Percentiles rank a stretch among this genome's conserved stretches.
Evolutionary conservation across 805 yeast species (phyloP).

Genomic region (Pichia paraexigua): DNA sequence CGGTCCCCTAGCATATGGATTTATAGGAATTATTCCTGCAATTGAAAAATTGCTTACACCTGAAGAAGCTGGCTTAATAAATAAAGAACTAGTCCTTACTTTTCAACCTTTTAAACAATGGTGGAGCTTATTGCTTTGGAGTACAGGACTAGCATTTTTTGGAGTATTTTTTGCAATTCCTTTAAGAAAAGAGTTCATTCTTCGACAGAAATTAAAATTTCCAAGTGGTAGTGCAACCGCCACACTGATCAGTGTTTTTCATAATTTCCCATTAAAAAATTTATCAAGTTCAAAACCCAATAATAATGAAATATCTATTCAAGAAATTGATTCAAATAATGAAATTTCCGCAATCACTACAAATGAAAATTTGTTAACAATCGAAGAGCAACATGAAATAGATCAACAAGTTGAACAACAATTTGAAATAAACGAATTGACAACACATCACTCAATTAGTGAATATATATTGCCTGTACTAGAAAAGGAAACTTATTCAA

Average conservation of each 20-base stretch:
- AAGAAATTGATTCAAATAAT: neutral
- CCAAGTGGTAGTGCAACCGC: slow-evolving; percentile 98
- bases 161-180: slow-evolving; percentile 96
- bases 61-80: slow-evolving; percentile 64
- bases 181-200: slow-evolving; percentile 73
- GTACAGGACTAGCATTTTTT: slow-evolving; percentile 79
- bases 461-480: neutral
- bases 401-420: neutral
- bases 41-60: slow-evolving; percentile 77
- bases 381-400: neutral
- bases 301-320: neutral
- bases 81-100: neutral
- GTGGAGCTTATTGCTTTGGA: slow-evolving; percentile 67
- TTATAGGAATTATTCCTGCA: slow-evolving; percentile 94
- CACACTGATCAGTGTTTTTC: slow-evolving; percentile 80
- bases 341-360: neutral
- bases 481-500: slow-evolving; percentile 29
- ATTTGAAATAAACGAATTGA: neutral
- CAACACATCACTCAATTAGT: neutral
- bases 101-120: slow-evolving; percentile 30
- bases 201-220: slow-evolving; percentile 80
- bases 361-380: neutral
- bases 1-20: slow-evolving; percentile 91
- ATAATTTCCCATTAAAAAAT: slow-evolving; percentile 39
- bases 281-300: neutral